Percentiles rank a stretch among this genome's conserved stretches.
These are phyloP conservation scores for Scleromitrula shiraiana DNA, from an alignment of 2,329 filamentous ascomycete genomes.

Conservation along the genomic window DNA sequence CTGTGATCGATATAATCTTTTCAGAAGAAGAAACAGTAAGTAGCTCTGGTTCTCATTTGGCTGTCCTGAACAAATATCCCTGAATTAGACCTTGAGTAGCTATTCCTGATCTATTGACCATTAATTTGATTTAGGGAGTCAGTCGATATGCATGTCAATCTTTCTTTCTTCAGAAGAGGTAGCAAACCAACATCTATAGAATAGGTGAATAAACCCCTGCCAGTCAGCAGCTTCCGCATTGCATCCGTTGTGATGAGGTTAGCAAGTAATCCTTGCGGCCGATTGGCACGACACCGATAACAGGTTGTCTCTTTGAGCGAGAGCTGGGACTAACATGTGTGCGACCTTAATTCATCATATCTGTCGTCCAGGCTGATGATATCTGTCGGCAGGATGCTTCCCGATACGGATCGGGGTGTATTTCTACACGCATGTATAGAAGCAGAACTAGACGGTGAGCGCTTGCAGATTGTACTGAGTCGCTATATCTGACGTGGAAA, in stretches of 20 bases:
- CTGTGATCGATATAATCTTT: too few species aligned
- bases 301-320: slow-evolving; percentile 9
- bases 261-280: slow-evolving; percentile 4
- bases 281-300: slow-evolving; percentile 8
- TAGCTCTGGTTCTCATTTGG: too few species aligned
- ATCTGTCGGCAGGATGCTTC: slow-evolving; percentile 9
- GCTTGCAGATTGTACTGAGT: slow-evolving; percentile 7
- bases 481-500: slow-evolving; percentile 11
- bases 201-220: too few species aligned
- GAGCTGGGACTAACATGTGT: slow-evolving; percentile 8
- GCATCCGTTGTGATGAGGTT: not conserved
- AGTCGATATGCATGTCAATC: too few species aligned
- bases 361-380: slow-evolving; percentile 8
- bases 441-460: slow-evolving; percentile 7
- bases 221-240: slow-evolving; percentile 17
- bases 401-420: slow-evolving; percentile 6
- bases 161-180: too few species aligned
- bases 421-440: slow-evolving; percentile 8
- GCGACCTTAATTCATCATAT: slow-evolving; percentile 8
- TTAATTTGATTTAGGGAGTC: too few species aligned
- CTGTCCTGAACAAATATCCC: too few species aligned
- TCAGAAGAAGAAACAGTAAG: too few species aligned
- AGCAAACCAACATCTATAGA: too few species aligned
- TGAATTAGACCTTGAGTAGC: too few species aligned
- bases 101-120: too few species aligned